Conservation (phyloP, 805 yeast species). For the Candida xiaguanensis region DNA sequence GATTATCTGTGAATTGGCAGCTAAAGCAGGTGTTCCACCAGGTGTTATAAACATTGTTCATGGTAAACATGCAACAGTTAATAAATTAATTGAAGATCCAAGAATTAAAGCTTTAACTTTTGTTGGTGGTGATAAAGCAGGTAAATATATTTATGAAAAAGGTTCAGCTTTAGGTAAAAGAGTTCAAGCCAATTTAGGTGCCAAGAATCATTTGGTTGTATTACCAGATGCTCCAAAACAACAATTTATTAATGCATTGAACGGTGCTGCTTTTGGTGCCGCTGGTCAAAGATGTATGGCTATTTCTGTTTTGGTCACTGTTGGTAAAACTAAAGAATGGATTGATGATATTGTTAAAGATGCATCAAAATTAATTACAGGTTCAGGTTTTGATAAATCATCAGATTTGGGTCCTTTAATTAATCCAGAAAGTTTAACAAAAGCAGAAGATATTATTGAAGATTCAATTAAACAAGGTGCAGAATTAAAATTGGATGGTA, state of each 20-base stretch:
- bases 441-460: conserved; percentile 53
- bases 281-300: conserved; percentile 87
- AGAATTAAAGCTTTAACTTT: conserved; percentile 74
- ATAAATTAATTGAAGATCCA: conserved; percentile 66
- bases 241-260: conserved; percentile 60
- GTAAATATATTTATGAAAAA: conserved; percentile 63
- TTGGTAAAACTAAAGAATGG: conserved; percentile 65
- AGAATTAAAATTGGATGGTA: conserved; percentile 59
- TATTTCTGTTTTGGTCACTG: conserved; percentile 67
- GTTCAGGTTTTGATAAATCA: conserved; percentile 62
- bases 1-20: conserved; percentile 66
- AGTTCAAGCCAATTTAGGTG: conserved; percentile 75
- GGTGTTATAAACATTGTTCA: conserved; percentile 72
- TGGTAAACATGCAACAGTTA: conserved; percentile 71
- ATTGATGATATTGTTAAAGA: conserved; percentile 53
- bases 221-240: conserved; percentile 69
- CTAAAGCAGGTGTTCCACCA: conserved; percentile 71
- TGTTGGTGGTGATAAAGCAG: conserved; percentile 79
- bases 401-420: conserved; percentile 74
- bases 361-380: conserved; percentile 55
- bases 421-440: conserved; percentile 52
- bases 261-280: conserved; percentile 78
- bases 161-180: conserved; percentile 69
- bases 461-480: conserved; percentile 62
- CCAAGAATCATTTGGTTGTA: conserved; percentile 72